Conservation (phyloP, 2,329 filamentous ascomycete genomes). For the Fusarium siculi region DNA sequence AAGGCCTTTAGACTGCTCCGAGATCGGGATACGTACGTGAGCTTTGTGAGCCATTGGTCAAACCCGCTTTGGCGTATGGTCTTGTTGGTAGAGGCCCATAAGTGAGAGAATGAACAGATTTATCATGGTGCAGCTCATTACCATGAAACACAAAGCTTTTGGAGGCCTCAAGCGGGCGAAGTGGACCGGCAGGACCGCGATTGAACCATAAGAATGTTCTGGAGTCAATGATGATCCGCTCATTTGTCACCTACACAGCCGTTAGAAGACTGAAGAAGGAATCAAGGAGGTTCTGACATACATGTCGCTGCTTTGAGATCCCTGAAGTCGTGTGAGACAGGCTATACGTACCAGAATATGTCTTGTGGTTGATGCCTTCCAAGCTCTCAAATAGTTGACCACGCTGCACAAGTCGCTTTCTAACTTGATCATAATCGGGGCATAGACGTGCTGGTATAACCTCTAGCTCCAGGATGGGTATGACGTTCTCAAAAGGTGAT, state of each 20-base stretch:
- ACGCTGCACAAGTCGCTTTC: not conserved
- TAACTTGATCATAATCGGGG: not conserved
- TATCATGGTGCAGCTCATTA: not conserved
- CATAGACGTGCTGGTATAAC: not conserved
- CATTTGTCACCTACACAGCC: not conserved
- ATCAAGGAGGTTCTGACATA: not conserved
- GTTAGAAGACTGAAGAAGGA: fast-evolving
- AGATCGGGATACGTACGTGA: not conserved
- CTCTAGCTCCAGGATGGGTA: not conserved
- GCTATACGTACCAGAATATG: not conserved
- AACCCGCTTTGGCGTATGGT: fast-evolving
- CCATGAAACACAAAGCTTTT: not conserved
- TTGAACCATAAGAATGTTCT: conserved; percentile 1
- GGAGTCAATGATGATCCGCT: not conserved
- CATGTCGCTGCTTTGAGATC: not conserved
- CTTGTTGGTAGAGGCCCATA: not conserved
- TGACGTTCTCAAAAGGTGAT: not conserved
- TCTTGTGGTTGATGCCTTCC: not conserved
- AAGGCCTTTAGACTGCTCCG: fast-evolving
- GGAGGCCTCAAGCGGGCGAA: not conserved
- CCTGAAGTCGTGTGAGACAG: not conserved
- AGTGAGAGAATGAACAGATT: fast-evolving
- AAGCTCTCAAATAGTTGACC: not conserved
- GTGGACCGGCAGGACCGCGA: not conserved
- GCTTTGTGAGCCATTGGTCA: not conserved